Percentiles rank a stretch among this genome's conserved stretches.
Conservation (phyloP, 306 rosid species). For the Vigna reflexopilosa region DNA sequence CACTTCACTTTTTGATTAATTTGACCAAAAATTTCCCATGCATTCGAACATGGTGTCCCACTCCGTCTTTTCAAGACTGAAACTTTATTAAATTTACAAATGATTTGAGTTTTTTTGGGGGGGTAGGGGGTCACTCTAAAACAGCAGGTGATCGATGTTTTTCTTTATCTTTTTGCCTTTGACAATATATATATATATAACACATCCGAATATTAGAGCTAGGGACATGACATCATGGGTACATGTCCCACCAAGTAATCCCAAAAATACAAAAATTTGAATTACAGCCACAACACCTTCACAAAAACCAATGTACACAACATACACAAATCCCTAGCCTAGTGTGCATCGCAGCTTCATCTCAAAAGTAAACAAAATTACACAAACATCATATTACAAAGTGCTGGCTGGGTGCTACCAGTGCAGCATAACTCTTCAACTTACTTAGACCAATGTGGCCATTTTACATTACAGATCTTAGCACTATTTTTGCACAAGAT, state of each 20-base stretch:
- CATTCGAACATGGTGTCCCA: neutral
- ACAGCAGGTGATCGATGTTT: neutral
- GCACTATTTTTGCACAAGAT: slow-evolving; percentile 51
- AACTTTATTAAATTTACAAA: neutral
- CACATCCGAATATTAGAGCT: slow-evolving; percentile 2
- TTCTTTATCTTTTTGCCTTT: neutral
- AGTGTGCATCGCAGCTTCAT: slow-evolving; percentile 69
- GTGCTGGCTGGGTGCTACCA: slow-evolving; percentile 47
- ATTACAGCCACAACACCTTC: slow-evolving; percentile 61
- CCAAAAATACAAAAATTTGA: slow-evolving; percentile 28
- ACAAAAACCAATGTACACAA: slow-evolving; percentile 68
- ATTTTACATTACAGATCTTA: slow-evolving; percentile 61
- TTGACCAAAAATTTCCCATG: neutral
- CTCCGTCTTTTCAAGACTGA: neutral
- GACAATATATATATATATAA: neutral
- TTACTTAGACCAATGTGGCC: slow-evolving; percentile 63
- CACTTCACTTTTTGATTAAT: slow-evolving; percentile 6
- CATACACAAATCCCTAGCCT: slow-evolving; percentile 53
- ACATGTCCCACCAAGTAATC: slow-evolving; percentile 29
- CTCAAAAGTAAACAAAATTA: slow-evolving; percentile 62
- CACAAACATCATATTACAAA: slow-evolving; percentile 57
- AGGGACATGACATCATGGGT: slow-evolving; percentile 35
- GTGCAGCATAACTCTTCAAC: slow-evolving; percentile 50
- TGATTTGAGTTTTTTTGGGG: neutral
- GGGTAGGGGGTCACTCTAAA: neutral